A percentile compares a stretch with the other conserved stretches of the same genome.
phyloP scores from a whole-genome alignment of 805 yeast species.

The Metschnikowia koreensis region DNA sequence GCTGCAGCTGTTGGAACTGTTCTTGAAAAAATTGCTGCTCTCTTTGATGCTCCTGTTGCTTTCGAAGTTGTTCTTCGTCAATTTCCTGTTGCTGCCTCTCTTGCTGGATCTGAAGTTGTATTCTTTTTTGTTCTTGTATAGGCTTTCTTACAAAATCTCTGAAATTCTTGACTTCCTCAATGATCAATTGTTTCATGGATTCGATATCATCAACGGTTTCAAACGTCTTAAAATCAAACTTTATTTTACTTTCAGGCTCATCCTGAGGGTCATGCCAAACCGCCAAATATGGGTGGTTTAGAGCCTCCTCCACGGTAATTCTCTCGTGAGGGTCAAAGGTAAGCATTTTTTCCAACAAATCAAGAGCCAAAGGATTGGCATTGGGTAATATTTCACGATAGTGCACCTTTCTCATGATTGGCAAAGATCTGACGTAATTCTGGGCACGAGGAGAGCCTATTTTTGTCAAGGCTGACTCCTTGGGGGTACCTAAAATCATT shows the following conservation, averaged over 20 bases:
- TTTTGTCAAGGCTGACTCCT: slow-evolving; percentile 44
- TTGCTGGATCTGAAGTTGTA: slow-evolving; percentile 35
- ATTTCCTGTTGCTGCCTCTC: slow-evolving; percentile 19
- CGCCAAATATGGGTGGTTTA: slow-evolving; percentile 81
- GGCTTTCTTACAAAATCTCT: slow-evolving; percentile 82
- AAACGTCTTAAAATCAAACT: slow-evolving; percentile 79
- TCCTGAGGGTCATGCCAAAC: slow-evolving; percentile 76
- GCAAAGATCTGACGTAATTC: slow-evolving; percentile 83
- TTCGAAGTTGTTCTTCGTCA: slow-evolving; percentile 17
- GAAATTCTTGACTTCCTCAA: slow-evolving; percentile 75
- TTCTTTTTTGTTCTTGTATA: slow-evolving; percentile 49
- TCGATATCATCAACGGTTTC: slow-evolving; percentile 78
- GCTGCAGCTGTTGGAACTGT: slow-evolving; percentile 9
- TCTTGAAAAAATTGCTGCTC: slow-evolving; percentile 14
- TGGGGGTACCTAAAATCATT: slow-evolving; percentile 88
- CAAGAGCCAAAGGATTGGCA: slow-evolving; percentile 86
- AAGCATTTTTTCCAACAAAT: slow-evolving; percentile 62
- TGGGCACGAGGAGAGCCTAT: slow-evolving; percentile 86
- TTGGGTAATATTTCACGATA: slow-evolving; percentile 69
- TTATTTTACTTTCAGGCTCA: slow-evolving; percentile 77
- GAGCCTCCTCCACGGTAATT: slow-evolving; percentile 84
- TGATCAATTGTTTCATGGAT: slow-evolving; percentile 69
- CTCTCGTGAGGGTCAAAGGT: slow-evolving; percentile 85
- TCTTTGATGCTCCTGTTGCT: slow-evolving; percentile 18
- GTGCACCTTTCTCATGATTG: slow-evolving; percentile 78